phyloP scores from a whole-genome alignment of 2,329 filamentous ascomycete genomes.

The Ceratocystis colombiana region DNA sequence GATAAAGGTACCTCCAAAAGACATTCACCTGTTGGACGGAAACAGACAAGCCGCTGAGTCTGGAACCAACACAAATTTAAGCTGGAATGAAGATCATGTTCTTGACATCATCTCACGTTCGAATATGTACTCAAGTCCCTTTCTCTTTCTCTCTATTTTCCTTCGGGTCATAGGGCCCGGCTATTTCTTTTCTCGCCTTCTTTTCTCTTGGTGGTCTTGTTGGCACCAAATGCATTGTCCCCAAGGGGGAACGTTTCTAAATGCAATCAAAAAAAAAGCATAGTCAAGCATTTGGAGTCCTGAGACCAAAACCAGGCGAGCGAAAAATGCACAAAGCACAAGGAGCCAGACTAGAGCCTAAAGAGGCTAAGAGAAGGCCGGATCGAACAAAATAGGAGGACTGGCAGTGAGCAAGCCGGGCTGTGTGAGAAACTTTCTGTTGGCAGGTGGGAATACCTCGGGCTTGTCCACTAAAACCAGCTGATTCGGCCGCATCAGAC shows the following conservation, averaged over 20 bases:
- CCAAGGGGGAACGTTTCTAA: not conserved
- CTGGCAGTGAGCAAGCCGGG: not conserved
- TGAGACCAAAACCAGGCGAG: not conserved
- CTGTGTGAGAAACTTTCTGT: not conserved
- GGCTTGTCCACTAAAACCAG: not conserved
- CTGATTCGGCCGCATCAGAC: not conserved
- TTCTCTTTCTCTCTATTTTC: not conserved
- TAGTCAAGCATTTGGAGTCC: not conserved
- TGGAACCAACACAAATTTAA: no score
- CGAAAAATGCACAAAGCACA: slow-evolving; percentile 6
- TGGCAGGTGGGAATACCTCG: not conserved
- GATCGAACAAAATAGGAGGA: not conserved
- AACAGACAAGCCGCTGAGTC: slow-evolving; percentile 14
- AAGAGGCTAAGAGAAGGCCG: slow-evolving; percentile 9
- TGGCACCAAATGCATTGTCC: slow-evolving; percentile 9
- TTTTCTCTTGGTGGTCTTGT: not conserved
- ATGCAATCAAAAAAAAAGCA: not conserved
- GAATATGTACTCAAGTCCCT: not conserved
- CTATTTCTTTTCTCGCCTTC: not conserved
- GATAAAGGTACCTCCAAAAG: not conserved
- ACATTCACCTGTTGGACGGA: not conserved
- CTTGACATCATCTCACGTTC: not conserved
- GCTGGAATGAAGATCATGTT: not conserved
- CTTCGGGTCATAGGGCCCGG: not conserved
- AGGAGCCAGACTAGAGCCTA: not conserved